Conservation (phyloP, 345 rosid species). For the Brassica incana region DNA sequence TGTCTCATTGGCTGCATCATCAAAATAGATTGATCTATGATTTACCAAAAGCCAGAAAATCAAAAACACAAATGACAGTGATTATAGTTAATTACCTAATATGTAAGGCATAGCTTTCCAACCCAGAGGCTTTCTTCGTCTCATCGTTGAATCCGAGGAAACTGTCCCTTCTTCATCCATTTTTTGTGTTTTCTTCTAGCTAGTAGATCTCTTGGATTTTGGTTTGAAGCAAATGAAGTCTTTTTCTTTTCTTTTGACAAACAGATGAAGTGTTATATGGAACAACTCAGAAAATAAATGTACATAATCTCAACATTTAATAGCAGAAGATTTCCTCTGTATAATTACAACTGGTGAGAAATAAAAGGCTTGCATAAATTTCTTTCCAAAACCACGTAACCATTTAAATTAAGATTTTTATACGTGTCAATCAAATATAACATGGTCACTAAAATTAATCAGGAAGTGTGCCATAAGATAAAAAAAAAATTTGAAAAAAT, state of each 20-base stretch:
- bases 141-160: slow-evolving; percentile 13
- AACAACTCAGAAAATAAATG: background rate
- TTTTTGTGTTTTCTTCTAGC: background rate
- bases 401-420: background rate
- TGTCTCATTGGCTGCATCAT: slow-evolving; percentile 61
- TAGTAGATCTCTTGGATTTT: background rate
- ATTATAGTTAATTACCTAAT: slow-evolving; percentile 45
- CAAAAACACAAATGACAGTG: background rate
- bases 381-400: background rate
- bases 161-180: slow-evolving; percentile 16
- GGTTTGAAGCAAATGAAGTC: slow-evolving; percentile 8
- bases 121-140: slow-evolving; percentile 54
- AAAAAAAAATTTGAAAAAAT: background rate
- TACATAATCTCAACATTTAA: background rate
- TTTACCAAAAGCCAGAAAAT: background rate
- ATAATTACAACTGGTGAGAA: background rate
- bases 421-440: background rate
- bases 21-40: background rate
- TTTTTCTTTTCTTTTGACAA: background rate
- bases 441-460: background rate
- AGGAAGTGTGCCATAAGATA: background rate
- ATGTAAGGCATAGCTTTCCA: slow-evolving; percentile 86
- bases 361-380: background rate
- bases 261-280: background rate
- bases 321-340: background rate